phyloP scores from a whole-genome alignment of 345 rosid genomes.

The Eucalyptus curtisii region DNA sequence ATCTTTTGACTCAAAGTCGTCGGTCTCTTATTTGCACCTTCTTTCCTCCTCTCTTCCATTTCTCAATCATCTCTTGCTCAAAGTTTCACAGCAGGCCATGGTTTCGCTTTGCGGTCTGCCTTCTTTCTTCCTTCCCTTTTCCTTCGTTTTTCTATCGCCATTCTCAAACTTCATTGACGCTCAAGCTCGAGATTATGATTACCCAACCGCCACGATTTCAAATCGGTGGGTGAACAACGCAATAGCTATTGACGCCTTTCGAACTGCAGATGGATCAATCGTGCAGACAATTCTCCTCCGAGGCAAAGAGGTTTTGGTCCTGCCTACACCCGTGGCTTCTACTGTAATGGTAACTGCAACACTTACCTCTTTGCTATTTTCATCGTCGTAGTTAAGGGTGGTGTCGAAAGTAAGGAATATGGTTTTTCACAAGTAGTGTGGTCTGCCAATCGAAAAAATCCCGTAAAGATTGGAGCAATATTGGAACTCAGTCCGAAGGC shows the following conservation, averaged over 20 bases:
- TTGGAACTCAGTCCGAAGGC: no score
- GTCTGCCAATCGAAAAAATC: background rate
- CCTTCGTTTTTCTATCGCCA: background rate
- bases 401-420: background rate
- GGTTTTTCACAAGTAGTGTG: background rate
- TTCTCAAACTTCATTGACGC: background rate
- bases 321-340: no score
- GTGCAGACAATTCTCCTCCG: background rate
- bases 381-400: background rate
- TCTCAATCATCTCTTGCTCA: background rate
- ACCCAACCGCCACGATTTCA: background rate
- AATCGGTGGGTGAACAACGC: no score
- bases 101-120: background rate
- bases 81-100: background rate
- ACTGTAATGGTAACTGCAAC: background rate
- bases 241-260: no score
- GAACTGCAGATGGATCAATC: background rate
- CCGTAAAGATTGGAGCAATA: no score
- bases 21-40: background rate
- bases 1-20: background rate
- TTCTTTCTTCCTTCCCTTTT: background rate
- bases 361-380: background rate
- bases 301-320: background rate
- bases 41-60: background rate
- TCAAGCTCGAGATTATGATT: background rate